Base-by-base conservation (phyloP, 805 yeast genomes). In the Metschnikowia amazonensis region DNA sequence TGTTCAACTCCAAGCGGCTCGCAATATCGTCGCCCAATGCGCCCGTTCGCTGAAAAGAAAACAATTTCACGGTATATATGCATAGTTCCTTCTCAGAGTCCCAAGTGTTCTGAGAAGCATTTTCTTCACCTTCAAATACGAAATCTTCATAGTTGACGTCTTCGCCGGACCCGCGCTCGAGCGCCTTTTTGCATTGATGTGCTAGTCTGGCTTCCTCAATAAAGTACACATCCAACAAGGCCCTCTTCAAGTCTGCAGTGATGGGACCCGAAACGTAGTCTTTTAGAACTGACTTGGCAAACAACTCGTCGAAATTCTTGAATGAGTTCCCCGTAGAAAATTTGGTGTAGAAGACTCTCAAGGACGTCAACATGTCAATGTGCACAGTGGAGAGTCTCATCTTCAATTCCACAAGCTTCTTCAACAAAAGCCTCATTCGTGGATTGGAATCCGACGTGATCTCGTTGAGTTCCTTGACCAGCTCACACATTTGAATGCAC, bases 131-230 rank as follows among this genome's bases (percentile, higher is more conserved):
- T 5, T 42, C 49, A 20, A 49, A 47, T 5, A 43, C 42, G 14
- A 36, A 49, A 17, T 65, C 70, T 7, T 60, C 68, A 32, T 59
- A 64, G 43, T 71, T 67, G 14, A 74, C 79, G 49, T 66, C 81
- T 56, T 82, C 86, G 17, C 70, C 67, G 28, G 72, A 81, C 18
- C 65, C 67, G 53, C 84, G 69, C 35, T 79, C 83, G 43, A 81
- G 58, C 10, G 71, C 66, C 2, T 68, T 56, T 0, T 60, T 56
- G n/a, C 64, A 37, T 1, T 60, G 30, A 36, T 59, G 63, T 0
- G 81, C 80, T 10, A 70, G 52, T 18, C 66, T 64, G 5, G 74
- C 66, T 52, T 82, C 89, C 47, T 74, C 70, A 18, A 69, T 57
- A 48, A 81, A 64, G 49, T 75, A 82, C 3, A 74, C 56, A n/a